Evolutionary conservation across 1,139 yeast species (phyloP), one percentile per base, ranked within the genome.

Genomic region (Blastobotrys apis): DNA sequence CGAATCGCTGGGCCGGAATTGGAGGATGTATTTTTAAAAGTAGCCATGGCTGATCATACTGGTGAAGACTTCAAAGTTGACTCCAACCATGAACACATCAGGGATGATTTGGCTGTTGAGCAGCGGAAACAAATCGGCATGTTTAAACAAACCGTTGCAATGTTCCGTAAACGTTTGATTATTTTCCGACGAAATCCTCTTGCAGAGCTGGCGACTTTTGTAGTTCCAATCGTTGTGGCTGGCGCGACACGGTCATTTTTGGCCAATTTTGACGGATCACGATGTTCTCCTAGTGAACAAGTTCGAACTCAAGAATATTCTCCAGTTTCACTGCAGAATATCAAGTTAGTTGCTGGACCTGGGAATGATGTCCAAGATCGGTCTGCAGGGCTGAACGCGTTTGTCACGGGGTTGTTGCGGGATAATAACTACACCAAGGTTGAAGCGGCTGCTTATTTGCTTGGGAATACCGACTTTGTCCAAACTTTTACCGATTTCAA

Each of bases 21-120:
- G 32, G 69, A 65, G 45, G 64, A 59, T 39, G 69, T 64, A 15
- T 66, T 65, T 48, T 46, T 65, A 38, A 52, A 54, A 20, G 53
- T 65, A 20, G 67, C 66, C 5, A 59, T 54, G 10, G 57, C 54
- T n/a, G 65, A 63, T 25, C 67, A 62, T 43, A 55, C 49, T 5
- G 64, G 57, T 4, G 37, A 31, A n/a, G 43, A 34, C 12, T 29
- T 29, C 19, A 25, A 23, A 10, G 10, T 6, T 6, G 37, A 27
- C 10, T 19, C 15, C 19, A 39, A 30, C 5, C 26, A 20, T 13
- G 45, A 37, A n/a, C n/a, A n/a, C n/a, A 30, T 34, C 2, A 15
- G 17, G 20, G 41, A 31, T 8, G 39, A 35, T 17, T 37, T 41
- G 39, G 39, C 33, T 9, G 31, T 25, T 2, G 20, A 34, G 19